A percentile compares a stretch with the other conserved stretches of the same genome.
These are phyloP conservation scores for Agrocybe praecox DNA, from an alignment of 768 basidiomycete genomes.

Conservation along the genomic window DNA sequence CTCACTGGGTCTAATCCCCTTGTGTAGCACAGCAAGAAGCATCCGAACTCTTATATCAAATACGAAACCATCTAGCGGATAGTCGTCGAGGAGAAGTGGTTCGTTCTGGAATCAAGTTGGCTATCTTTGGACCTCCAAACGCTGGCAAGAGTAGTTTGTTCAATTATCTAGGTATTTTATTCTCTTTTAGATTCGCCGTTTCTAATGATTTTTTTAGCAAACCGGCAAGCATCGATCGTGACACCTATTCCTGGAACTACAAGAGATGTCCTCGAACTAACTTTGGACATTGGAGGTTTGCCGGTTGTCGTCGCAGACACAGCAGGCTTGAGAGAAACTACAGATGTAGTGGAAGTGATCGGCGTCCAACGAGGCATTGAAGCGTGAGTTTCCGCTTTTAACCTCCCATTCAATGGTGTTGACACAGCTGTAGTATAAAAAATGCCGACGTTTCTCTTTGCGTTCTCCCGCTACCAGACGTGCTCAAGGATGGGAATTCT, in stretches of 20 bases:
- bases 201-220: conserved; percentile 47
- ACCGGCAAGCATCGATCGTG: conserved; percentile 88
- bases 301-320: conserved; percentile 86
- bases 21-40: conserved; percentile 51
- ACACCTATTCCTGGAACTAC: conserved; percentile 89
- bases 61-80: conserved; percentile 65
- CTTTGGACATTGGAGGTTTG: conserved; percentile 86
- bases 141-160: conserved; percentile 91
- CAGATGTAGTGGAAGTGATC: conserved; percentile 76
- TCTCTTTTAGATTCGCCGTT: background rate
- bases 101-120: conserved; percentile 77
- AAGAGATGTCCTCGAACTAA: conserved; percentile 82
- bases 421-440: conserved; percentile 49
- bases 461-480: conserved; percentile 70
- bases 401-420: background rate
- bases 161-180: conserved; percentile 75
- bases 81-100: conserved; percentile 81
- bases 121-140: conserved; percentile 92
- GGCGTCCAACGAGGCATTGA: conserved; percentile 75
- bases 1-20: background rate
- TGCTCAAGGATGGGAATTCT: conserved; percentile 18
- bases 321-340: conserved; percentile 74
- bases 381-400: conserved; percentile 47
- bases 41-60: conserved; percentile 45
- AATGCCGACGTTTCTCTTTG: conserved; percentile 77